A percentile compares a stretch with the other conserved stretches of the same genome.
These are phyloP conservation scores for Dalechampia spathulata DNA, from an alignment of 441 rosid genomes.

Conservation along the genomic window DNA sequence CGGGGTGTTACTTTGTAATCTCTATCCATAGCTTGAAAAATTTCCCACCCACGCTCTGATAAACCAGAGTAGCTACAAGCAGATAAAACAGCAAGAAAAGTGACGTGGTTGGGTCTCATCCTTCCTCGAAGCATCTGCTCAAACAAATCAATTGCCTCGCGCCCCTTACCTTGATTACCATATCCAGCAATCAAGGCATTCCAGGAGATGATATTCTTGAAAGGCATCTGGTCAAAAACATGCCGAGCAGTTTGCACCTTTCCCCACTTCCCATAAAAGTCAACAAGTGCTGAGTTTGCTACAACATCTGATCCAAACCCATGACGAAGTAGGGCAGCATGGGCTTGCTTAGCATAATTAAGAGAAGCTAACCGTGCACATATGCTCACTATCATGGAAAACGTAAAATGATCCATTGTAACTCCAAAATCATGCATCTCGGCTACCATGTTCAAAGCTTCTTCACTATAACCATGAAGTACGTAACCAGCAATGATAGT, in stretches of 20 bases:
- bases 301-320: slow-evolving; percentile 72
- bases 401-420: slow-evolving; percentile 68
- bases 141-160: slow-evolving; percentile 58
- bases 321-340: slow-evolving; percentile 56
- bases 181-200: slow-evolving; percentile 87
- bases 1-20: slow-evolving; percentile 71
- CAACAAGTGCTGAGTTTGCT: slow-evolving; percentile 73
- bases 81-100: slow-evolving; percentile 75
- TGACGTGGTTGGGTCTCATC: slow-evolving; percentile 66
- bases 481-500: slow-evolving; percentile 71
- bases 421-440: slow-evolving; percentile 75
- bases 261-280: slow-evolving; percentile 97
- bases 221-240: slow-evolving; percentile 66
- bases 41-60: slow-evolving; percentile 68
- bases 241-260: slow-evolving; percentile 63
- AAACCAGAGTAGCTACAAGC: slow-evolving; percentile 81
- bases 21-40: slow-evolving; percentile 61
- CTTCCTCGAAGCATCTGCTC: slow-evolving; percentile 56
- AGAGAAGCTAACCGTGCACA: slow-evolving; percentile 70
- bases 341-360: slow-evolving; percentile 79
- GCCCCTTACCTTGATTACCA: slow-evolving; percentile 72
- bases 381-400: slow-evolving; percentile 61
- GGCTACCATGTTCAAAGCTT: slow-evolving; percentile 60
- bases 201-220: slow-evolving; percentile 72
- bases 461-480: slow-evolving; percentile 75